phyloP scores from a whole-genome alignment of 768 basidiomycete species.

The Xerocomellus chrysenteron region DNA sequence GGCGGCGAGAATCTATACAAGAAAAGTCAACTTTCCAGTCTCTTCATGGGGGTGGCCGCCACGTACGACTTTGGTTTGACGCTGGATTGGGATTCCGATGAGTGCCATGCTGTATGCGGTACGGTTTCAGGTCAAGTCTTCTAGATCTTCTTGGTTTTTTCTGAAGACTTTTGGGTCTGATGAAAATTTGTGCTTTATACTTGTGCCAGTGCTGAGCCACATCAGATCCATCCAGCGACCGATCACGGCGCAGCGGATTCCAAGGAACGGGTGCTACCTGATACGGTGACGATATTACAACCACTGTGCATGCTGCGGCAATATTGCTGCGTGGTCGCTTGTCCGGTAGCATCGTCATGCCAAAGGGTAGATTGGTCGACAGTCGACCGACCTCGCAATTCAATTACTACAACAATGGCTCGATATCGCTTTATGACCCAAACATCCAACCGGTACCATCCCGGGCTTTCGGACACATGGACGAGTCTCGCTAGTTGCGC shows the following conservation, averaged over 20 bases:
- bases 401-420: too few relatives aligned
- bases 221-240: neutral
- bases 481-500: too few relatives aligned
- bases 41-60: neutral
- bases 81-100: slow-evolving; percentile 21
- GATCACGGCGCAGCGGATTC: neutral
- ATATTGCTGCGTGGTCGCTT: too few relatives aligned
- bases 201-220: neutral
- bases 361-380: too few relatives aligned
- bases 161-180: neutral
- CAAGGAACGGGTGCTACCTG: too few relatives aligned
- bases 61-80: slow-evolving; percentile 31
- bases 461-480: too few relatives aligned
- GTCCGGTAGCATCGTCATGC: too few relatives aligned
- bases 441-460: too few relatives aligned
- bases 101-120: slow-evolving; percentile 19
- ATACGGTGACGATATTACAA: too few relatives aligned
- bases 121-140: neutral
- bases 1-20: slow-evolving; percentile 25
- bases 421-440: too few relatives aligned
- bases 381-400: too few relatives aligned
- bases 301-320: neutral
- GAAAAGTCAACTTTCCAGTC: neutral
- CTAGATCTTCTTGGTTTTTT: neutral
- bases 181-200: slow-evolving; percentile 10